phyloP scores from a whole-genome alignment of 2,329 filamentous ascomycete species.

The Colletotrichum lini region DNA sequence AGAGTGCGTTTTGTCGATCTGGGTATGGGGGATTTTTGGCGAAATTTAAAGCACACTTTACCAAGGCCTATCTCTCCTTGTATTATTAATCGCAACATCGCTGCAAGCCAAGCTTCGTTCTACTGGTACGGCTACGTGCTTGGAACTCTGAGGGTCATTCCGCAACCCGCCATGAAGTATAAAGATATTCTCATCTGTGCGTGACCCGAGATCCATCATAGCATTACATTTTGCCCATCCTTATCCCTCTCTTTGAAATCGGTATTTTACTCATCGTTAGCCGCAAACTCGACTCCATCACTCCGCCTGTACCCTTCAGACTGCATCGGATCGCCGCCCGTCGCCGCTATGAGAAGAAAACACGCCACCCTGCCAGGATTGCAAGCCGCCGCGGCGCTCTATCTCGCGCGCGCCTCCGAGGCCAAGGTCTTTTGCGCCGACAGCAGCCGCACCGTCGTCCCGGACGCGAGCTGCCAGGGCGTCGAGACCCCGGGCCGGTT shows the following conservation, averaged over 20 bases:
- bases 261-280: background rate
- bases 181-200: background rate
- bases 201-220: background rate
- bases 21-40: too few species aligned
- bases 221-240: background rate
- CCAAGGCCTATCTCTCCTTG: too few species aligned
- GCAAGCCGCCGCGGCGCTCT: background rate
- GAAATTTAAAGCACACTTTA: too few species aligned
- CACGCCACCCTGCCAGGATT: background rate
- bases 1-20: too few species aligned
- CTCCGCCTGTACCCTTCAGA: background rate
- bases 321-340: background rate
- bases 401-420: background rate
- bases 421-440: constrained; percentile 1
- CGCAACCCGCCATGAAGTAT: background rate
- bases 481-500: background rate
- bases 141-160: background rate
- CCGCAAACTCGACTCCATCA: background rate
- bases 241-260: background rate
- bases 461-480: background rate
- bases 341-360: background rate
- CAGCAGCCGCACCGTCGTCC: background rate
- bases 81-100: background rate
- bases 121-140: background rate
- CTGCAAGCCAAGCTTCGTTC: too few species aligned